Base-by-base conservation (phyloP, 768 basidiomycete genomes). In the Calocera cornea region DNA sequence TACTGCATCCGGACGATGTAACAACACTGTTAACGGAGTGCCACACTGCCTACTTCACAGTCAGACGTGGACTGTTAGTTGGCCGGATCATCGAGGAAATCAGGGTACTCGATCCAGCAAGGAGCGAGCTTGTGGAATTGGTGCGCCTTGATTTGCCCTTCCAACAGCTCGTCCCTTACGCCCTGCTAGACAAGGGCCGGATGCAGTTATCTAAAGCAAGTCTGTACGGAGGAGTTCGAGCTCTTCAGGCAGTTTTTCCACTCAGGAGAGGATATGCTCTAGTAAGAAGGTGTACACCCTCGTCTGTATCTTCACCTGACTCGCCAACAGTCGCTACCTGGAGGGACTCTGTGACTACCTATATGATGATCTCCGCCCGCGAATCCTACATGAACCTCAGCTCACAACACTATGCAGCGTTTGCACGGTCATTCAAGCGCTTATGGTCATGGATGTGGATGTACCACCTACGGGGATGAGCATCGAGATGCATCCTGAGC, bases 301-400 rank as follows among this genome's bases (percentile, higher is more conserved):
- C 14, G 12, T 41, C 44, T 63, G 60, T 36, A 8, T 31, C 24
- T n/a, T 47, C 65, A 33, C 1, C 2, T 64, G n/a, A 49, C 49
- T 38, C 66, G 34, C 67, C 11, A 29, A 1, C 74, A 97, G 94
- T 73, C 82, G 85, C 68, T 97, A 92, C 77, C 82, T 99, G 27
- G 94, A 97, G 78, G 87, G 83, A 1, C 82, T 98, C 0, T 97
- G 94, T 71, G 95, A 97, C 77, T 84, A 92, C 72, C 85, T 99
- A 36, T 97, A 95, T 74, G 97, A 98, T 74, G 92, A 95, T 70
- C 84, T 99, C 0, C 89, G 95, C 0, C 97, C 95, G 3, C 87
- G 95, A 2, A 97, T 99, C 69, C 82, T 97, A 1, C 95, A 97
- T 72, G 95, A 97, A 73, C 87, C 88, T 0, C 86, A 89, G 2